Conservation (phyloP, 768 basidiomycete genomes). For the Jaapia argillacea region DNA sequence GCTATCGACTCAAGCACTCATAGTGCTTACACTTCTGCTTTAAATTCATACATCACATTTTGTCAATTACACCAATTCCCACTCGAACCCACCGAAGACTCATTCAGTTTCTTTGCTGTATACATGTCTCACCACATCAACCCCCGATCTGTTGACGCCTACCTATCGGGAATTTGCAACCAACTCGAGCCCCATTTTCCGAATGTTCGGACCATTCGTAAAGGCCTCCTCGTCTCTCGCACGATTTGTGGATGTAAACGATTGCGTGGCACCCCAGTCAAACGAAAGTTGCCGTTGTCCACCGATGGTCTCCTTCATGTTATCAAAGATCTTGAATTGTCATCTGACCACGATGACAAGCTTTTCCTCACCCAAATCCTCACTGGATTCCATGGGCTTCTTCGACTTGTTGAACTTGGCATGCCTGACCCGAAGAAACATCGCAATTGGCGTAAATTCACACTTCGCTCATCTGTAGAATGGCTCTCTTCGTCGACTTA, state of each 20-base stretch:
- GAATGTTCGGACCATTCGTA: constrained; percentile 10
- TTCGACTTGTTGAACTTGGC: constrained; percentile 20
- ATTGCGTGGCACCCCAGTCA: constrained; percentile 7
- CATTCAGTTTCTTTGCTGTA: constrained; percentile 23
- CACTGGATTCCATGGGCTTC: constrained; percentile 14
- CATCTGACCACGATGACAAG: constrained; percentile 11
- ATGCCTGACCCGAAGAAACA: constrained; percentile 8
- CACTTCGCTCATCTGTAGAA: constrained; percentile 7
- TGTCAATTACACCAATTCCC: constrained; percentile 20
- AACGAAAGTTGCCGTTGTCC: constrained; percentile 19
- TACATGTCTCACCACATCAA: constrained; percentile 27
- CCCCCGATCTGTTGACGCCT: constrained; percentile 22
- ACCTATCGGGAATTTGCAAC: constrained; percentile 28
- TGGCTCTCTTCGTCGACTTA: constrained; percentile 8
- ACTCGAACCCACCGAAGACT: constrained; percentile 26
- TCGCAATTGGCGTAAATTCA: constrained; percentile 12
- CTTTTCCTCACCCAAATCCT: constrained; percentile 14
- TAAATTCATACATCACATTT: constrained; percentile 29
- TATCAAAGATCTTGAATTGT: background rate
- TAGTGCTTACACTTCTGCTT: constrained; percentile 19
- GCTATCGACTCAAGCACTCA: constrained; percentile 17
- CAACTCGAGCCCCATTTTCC: constrained; percentile 23
- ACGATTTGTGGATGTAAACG: constrained; percentile 23
- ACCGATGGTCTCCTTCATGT: constrained; percentile 6
- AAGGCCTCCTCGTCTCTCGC: constrained; percentile 14